Evolutionary conservation across 2,329 filamentous ascomycete species (phyloP).

Genomic region (Myriosclerotinia duriaeana): DNA sequence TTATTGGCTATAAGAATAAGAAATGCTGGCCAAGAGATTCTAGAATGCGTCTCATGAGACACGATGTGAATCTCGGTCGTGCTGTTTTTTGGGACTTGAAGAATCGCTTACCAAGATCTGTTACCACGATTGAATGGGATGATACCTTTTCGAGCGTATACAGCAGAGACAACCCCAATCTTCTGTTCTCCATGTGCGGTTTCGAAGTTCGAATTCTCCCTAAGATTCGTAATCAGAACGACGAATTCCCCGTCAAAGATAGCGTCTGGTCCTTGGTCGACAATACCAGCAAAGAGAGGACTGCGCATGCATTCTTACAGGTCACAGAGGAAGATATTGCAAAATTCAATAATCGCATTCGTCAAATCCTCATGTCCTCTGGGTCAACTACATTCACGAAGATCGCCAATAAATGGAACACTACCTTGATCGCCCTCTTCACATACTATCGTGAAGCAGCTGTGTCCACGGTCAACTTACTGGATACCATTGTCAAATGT

Average conservation of each 20-base stretch:
- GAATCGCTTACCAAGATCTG: conserved; percentile 88
- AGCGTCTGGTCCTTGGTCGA: conserved; percentile 98
- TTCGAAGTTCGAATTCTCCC: conserved; percentile 96
- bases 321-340: conserved; percentile 97
- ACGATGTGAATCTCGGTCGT: conserved; percentile 95
- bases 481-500: conserved; percentile 98
- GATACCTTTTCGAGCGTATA: conserved; percentile 98
- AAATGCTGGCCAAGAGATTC: conserved; percentile 99
- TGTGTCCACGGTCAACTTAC: conserved; percentile 87
- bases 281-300: conserved; percentile 94
- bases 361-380: conserved; percentile 98
- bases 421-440: conserved; percentile 91
- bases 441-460: conserved; percentile 98
- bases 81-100: conserved; percentile 99
- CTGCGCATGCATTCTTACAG: conserved; percentile 94
- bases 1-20: conserved; percentile 98
- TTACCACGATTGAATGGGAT: conserved; percentile 98
- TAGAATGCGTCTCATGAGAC: conserved; percentile 95
- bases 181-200: conserved; percentile 96
- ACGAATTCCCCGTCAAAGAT: conserved; percentile 96
- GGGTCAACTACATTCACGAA: conserved; percentile 99
- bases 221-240: conserved; percentile 91
- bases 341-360: conserved; percentile 98
- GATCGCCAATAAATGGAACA: conserved; percentile 99
- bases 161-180: conserved; percentile 94